phyloP scores from a whole-genome alignment of 2,329 filamentous ascomycete genomes.

The Mycosphaerella sp. region DNA sequence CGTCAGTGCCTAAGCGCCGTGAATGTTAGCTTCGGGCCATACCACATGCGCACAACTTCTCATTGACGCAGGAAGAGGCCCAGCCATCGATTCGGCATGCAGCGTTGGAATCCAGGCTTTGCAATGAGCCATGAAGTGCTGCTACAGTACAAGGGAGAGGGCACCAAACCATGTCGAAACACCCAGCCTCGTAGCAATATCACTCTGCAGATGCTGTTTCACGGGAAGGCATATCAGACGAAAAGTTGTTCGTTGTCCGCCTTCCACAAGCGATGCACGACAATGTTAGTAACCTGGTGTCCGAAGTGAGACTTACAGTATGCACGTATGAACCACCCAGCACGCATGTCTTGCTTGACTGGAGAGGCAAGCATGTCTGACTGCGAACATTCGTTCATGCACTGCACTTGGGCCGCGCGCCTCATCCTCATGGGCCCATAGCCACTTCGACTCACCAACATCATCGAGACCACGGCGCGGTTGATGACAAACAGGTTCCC shows the following conservation, averaged over 20 bases:
- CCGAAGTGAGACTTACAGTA: constrained; percentile 5
- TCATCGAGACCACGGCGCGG: not conserved
- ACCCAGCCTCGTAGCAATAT: too few relatives aligned
- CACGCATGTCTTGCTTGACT: constrained; percentile 8
- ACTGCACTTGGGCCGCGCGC: not conserved
- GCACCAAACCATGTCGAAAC: too few relatives aligned
- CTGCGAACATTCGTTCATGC: constrained; percentile 12
- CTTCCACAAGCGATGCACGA: not conserved
- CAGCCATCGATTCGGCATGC: too few relatives aligned
- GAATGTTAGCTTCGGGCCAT: too few relatives aligned
- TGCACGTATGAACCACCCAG: constrained; percentile 3
- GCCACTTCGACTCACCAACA: not conserved
- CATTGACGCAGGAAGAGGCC: not conserved
- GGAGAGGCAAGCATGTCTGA: not conserved
- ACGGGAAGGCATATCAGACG: not conserved
- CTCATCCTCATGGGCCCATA: not conserved
- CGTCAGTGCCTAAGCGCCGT: too few relatives aligned
- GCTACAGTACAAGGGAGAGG: too few relatives aligned
- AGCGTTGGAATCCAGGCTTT: too few relatives aligned
- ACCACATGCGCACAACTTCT: not conserved
- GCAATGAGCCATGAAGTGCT: too few relatives aligned
- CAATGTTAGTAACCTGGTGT: not conserved
- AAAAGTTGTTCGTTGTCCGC: not conserved
- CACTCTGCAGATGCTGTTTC: not conserved
- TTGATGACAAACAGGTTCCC: constrained; percentile 12